Evolutionary conservation across 768 basidiomycete genomes (phyloP).

Genomic region (Rhizopogon roseolus): DNA sequence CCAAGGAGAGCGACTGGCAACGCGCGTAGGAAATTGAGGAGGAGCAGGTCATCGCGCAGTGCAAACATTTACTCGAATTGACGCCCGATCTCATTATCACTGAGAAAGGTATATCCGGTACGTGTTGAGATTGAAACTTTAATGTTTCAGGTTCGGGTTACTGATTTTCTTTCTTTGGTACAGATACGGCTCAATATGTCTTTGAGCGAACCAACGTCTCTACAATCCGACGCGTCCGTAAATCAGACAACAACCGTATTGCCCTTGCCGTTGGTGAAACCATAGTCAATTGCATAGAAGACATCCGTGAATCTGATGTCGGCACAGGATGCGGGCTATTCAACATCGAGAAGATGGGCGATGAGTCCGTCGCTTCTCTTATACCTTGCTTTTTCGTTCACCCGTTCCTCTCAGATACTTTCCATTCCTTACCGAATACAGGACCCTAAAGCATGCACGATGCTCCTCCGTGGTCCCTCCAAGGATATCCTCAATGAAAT

Average conservation of each 20-base stretch:
- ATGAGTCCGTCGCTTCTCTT: conserved; percentile 53
- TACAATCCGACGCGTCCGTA: conserved; percentile 95
- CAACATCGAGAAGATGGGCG: conserved; percentile 94
- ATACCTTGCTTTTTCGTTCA: neutral
- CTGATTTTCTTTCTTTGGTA: neutral
- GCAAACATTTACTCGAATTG: conserved; percentile 82
- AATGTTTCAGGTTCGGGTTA: too few relatives aligned
- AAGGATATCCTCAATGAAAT: conserved; percentile 99
- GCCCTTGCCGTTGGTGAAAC: conserved; percentile 94
- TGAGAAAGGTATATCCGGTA: conserved; percentile 96
- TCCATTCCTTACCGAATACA: conserved; percentile 92
- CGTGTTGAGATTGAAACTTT: conserved; percentile 15
- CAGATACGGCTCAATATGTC: conserved; percentile 94
- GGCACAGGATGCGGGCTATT: conserved; percentile 96
- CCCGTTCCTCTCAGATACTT: conserved; percentile 66
- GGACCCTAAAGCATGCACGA: conserved; percentile 93
- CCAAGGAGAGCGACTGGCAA: conserved; percentile 90
- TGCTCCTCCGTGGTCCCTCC: conserved; percentile 94
- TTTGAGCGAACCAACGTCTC: conserved; percentile 84
- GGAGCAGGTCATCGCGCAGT: conserved; percentile 89
- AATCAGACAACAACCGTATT: conserved; percentile 98
- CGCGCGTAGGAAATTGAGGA: conserved; percentile 93
- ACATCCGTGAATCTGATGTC: conserved; percentile 86
- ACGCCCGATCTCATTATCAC: conserved; percentile 95
- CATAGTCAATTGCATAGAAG: conserved; percentile 95